Evolutionary conservation across 306 rosid genomes (phyloP), one percentile per base, ranked within the genome.

Genomic region (Prunus mume): DNA sequence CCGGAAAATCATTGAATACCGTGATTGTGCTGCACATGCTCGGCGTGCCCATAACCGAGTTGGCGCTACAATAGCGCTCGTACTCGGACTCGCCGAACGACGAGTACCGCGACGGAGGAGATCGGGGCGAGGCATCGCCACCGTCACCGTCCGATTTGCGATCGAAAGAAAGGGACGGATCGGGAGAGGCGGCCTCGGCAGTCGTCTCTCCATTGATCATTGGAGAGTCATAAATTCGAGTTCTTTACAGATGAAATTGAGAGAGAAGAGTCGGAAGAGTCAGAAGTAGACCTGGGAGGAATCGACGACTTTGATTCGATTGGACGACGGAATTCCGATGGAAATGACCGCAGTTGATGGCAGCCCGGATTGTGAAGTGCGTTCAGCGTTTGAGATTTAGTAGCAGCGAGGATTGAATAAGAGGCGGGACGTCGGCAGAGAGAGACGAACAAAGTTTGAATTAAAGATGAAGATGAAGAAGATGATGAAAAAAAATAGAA

Each of bases 21-120:
- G 97, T 90, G 76, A 92, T 55, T 38, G 96, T 65, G 82, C 99
- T 89, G 54, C 91, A 79, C 80, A 86, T 71, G 78, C 86, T 90
- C 0, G 97, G 97, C 32, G 97, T 92, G 19, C 96, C 97, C 91
- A 92, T 87, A 9, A 65, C 80, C 19, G 99, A 95, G 83, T 89
- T 92, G 45, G 97, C 92, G 83, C 99, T 95, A 68, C 93, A 85
- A 62, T 95, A 95, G 14, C 97, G 91, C 47, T 95, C 97, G 73
- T 89, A 89, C 85, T 92, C 99, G 61, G 97, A 90, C 25, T 89
- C 97, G 20, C 85, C 96, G 73, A 85, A 88, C n/a, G 98, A 91
- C 13, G 96, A 91, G 81, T 86, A 87, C 60, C 88, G 81, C 14
- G 96, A 87, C 14, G 89, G 69, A 22, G 77, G 69, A 47, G 69